phyloP scores from a whole-genome alignment of 345 rosid genomes.

The Gossypium mustelinum region DNA sequence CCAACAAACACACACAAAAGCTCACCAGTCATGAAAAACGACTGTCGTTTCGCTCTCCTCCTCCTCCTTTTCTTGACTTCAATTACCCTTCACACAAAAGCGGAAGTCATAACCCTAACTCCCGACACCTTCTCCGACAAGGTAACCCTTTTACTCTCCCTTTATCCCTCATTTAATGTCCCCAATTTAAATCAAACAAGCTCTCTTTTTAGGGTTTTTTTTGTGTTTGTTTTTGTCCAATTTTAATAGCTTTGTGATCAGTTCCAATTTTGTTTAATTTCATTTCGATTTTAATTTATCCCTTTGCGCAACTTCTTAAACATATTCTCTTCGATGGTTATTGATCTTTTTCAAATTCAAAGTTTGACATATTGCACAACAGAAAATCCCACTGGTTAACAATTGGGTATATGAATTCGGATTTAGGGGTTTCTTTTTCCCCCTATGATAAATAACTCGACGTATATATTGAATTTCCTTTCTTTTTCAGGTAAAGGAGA shows the following conservation, averaged over 20 bases:
- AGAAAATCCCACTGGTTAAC: not conserved
- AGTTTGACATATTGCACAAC: not conserved
- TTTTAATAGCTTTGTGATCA: too few species aligned
- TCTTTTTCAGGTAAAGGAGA: conserved; percentile 71
- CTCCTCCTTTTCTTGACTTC: conserved; percentile 30
- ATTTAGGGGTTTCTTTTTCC: not conserved
- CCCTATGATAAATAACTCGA: not conserved
- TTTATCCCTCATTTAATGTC: not conserved
- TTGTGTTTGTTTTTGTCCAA: not conserved
- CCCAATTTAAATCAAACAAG: not conserved
- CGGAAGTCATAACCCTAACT: conserved; percentile 84
- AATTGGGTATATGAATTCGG: not conserved
- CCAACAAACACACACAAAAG: not conserved
- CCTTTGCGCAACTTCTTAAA: not conserved
- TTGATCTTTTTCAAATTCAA: not conserved
- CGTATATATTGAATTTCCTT: not conserved
- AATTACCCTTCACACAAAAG: conserved; percentile 21
- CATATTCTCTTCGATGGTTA: not conserved
- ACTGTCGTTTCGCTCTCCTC: conserved; percentile 22
- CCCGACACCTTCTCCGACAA: conserved; percentile 92
- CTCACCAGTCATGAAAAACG: conserved; percentile 22
- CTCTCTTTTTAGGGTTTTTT: not conserved
- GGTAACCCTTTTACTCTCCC: conserved; percentile 31
- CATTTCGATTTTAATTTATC: not conserved
- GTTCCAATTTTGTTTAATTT: too few species aligned